Conservation (phyloP, 1,284 basidiomycete species). For the Pseudozyma thailandica region DNA sequence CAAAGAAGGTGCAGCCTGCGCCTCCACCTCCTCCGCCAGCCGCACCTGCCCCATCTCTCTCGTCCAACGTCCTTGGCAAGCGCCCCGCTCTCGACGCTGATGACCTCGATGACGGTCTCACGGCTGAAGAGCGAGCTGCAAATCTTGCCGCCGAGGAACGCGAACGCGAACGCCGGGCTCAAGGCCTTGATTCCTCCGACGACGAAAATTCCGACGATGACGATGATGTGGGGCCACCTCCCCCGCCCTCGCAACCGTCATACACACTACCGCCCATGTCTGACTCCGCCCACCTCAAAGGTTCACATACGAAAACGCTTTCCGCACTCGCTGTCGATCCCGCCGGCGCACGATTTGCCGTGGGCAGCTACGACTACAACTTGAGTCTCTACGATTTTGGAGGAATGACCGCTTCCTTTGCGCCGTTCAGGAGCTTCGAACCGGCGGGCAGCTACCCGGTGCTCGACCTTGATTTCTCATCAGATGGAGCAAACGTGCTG, state of each 20-base stretch:
- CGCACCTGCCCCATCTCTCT: background rate
- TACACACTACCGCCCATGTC: slow-evolving; percentile 19
- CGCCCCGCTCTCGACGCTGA: background rate
- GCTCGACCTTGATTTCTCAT: slow-evolving; percentile 54
- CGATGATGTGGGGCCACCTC: slow-evolving; percentile 30
- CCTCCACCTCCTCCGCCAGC: background rate
- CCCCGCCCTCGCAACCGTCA: slow-evolving; percentile 2
- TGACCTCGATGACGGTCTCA: slow-evolving; percentile 53
- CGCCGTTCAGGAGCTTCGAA: slow-evolving; percentile 96
- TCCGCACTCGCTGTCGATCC: slow-evolving; percentile 91
- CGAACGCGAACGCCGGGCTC: slow-evolving; percentile 19
- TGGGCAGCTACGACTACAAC: slow-evolving; percentile 95
- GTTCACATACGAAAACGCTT: slow-evolving; percentile 91
- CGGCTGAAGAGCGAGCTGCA: slow-evolving; percentile 51
- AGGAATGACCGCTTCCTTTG: slow-evolving; percentile 85
- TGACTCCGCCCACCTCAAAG: slow-evolving; percentile 72
- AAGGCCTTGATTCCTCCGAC: slow-evolving; percentile 7
- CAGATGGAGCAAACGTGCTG: slow-evolving; percentile 29
- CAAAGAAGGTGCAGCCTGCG: background rate
- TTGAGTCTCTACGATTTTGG: slow-evolving; percentile 99
- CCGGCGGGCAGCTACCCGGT: slow-evolving; percentile 82
- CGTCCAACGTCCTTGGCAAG: slow-evolving; percentile 19
- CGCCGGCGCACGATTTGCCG: slow-evolving; percentile 87
- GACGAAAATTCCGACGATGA: slow-evolving; percentile 30
- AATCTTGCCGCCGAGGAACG: slow-evolving; percentile 21